Conservation (phyloP, 2,329 filamentous ascomycete genomes). For the Alternaria sp. region DNA sequence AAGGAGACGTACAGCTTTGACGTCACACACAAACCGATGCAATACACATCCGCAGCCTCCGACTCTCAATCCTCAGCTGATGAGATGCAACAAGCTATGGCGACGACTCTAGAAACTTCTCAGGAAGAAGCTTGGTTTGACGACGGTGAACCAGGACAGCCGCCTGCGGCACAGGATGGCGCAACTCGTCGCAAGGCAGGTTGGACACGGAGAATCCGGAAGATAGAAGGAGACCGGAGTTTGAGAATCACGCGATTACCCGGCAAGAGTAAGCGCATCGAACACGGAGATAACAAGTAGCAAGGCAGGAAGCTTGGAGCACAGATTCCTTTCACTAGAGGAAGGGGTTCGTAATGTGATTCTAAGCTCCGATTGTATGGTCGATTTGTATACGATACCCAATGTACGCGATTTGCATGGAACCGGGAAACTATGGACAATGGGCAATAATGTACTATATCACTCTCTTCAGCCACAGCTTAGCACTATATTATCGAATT, state of each 20-base stretch:
- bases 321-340: conserved; percentile 6
- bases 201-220: background rate
- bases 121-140: background rate
- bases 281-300: background rate
- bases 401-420: background rate
- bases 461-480: background rate
- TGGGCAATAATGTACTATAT: background rate
- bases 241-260: background rate
- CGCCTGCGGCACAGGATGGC: background rate
- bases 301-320: background rate
- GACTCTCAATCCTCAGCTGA: conserved; percentile 20
- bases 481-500: background rate
- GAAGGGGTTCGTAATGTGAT: background rate
- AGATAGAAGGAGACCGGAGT: background rate
- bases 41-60: conserved; percentile 3
- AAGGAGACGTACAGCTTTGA: conserved; percentile 27
- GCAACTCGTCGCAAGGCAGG: background rate
- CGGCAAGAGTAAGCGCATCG: background rate
- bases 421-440: background rate
- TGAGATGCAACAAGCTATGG: conserved; percentile 21
- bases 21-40: conserved; percentile 10
- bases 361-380: background rate
- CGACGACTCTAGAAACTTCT: background rate
- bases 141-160: background rate
- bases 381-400: background rate